Base-by-base conservation (phyloP, 768 basidiomycete genomes). In the Phanerochaete carnosa region DNA sequence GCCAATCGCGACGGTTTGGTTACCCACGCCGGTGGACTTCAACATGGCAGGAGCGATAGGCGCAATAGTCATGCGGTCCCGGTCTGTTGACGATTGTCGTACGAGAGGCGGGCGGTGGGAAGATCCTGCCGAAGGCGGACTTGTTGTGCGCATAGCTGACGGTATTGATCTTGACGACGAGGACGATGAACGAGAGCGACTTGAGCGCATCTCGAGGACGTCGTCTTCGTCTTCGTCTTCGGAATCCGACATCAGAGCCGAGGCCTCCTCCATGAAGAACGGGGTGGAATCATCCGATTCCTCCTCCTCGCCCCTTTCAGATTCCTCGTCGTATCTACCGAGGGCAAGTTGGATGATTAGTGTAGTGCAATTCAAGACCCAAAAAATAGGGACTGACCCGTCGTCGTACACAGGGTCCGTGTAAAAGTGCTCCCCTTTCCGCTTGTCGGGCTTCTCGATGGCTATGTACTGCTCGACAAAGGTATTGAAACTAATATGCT, bases 401-500 rank as follows among this genome's bases (percentile, higher is more conserved):
- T 88, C 87, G 67, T 85, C 83, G n/a, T 80, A 80, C 65, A 75
- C 75, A 16, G 66, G 61, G 57, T 70, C 73, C 11, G 63, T 64
- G 52, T 49, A 66, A 51, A 65, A 62, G 16, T 55, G 54, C 49
- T 64, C 55, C 30, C 65, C 62, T 33, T 62, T 65, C 66, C 62
- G 70, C 62, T 70, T 74, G 59, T 78, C 76, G 0, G 90, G 91
- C 67, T 88, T 88, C 69, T 93, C 92, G 70, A 94, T 91, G 45
- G 92, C 88, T 60, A 99, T 96, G 70, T 86, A 94, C 72, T 98
- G 96, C 72, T 97, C 92, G 39, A 99, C 96, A 70, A 95, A 97
- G 0, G 95, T 96, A 74, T 98, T 98, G 82, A 98, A 98, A 66
- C 83, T 89, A 77, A 98, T 98, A 72, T 97, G 96, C 64, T 88